Percentiles rank a stretch among this genome's conserved stretches.
These are phyloP conservation scores for Fusarium sp. DNA, from an alignment of 2,329 filamentous ascomycete genomes.

Conservation along the genomic window DNA sequence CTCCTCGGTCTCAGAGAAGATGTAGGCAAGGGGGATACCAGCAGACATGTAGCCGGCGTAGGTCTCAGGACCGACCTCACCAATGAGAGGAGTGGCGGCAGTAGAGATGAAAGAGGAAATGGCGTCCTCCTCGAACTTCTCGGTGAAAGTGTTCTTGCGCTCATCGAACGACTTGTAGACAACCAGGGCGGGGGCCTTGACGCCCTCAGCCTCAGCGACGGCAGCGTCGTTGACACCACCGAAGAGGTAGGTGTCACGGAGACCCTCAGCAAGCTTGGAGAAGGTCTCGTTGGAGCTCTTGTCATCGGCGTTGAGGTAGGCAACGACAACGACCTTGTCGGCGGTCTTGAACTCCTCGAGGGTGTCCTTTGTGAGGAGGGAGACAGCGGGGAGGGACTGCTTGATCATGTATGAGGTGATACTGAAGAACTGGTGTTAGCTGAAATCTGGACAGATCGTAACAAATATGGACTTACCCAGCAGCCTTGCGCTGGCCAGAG, in stretches of 20 bases:
- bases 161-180: slow-evolving; percentile 99
- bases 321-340: slow-evolving; percentile 95
- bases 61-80: slow-evolving; percentile 96
- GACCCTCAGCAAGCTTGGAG: slow-evolving; percentile 75
- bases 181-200: slow-evolving; percentile 86
- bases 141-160: slow-evolving; percentile 84
- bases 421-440: slow-evolving; percentile 52
- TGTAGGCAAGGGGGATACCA: slow-evolving; percentile 93
- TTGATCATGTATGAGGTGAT: slow-evolving; percentile 95
- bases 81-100: slow-evolving; percentile 88
- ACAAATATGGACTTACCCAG: slow-evolving; percentile 64
- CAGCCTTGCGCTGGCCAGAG: slow-evolving; percentile 88
- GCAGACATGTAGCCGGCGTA: slow-evolving; percentile 95
- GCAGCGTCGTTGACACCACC: slow-evolving; percentile 85
- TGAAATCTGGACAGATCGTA: background rate
- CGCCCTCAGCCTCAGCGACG: slow-evolving; percentile 89
- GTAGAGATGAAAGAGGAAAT: slow-evolving; percentile 88
- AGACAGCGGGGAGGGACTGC: slow-evolving; percentile 94
- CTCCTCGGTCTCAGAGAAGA: slow-evolving; percentile 93
- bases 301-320: slow-evolving; percentile 83
- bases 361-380: slow-evolving; percentile 81
- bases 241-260: slow-evolving; percentile 93
- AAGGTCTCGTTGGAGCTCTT: slow-evolving; percentile 91
- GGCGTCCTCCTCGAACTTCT: slow-evolving; percentile 83
- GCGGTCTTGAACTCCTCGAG: slow-evolving; percentile 97